Conservation (phyloP, 495 filamentous ascomycete genomes). For the Aspergillus saccharolyticus region DNA sequence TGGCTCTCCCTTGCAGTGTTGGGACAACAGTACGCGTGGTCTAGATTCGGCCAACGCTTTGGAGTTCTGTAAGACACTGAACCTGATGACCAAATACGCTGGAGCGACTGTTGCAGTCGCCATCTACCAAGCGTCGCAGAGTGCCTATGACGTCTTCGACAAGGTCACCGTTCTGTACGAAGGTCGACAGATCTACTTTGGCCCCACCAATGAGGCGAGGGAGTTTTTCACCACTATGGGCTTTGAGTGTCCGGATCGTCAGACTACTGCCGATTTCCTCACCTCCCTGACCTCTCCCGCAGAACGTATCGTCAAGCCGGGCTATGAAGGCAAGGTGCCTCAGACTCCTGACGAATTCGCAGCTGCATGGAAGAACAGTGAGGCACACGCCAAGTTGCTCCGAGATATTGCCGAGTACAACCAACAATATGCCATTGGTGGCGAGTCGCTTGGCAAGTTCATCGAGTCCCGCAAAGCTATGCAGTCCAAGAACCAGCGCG, state of each 20-base stretch:
- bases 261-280: conserved; percentile 71
- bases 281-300: conserved; percentile 67
- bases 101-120: conserved; percentile 75
- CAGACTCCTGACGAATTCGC: conserved; percentile 71
- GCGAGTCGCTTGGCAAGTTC: conserved; percentile 36
- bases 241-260: conserved; percentile 56
- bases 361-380: conserved; percentile 53
- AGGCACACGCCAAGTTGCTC: conserved; percentile 45
- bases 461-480: conserved; percentile 38
- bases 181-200: conserved; percentile 65
- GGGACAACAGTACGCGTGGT: conserved; percentile 87
- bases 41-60: conserved; percentile 81
- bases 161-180: conserved; percentile 60
- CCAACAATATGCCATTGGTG: conserved; percentile 34
- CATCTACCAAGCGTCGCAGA: conserved; percentile 81
- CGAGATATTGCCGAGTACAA: conserved; percentile 54
- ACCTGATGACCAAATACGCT: conserved; percentile 71
- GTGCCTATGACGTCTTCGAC: conserved; percentile 68
- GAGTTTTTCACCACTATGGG: conserved; percentile 64
- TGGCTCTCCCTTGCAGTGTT: conserved; percentile 68
- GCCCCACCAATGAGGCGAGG: conserved; percentile 54
- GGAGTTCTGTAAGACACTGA: conserved; percentile 66
- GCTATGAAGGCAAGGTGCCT: conserved; percentile 61
- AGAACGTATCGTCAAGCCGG: conserved; percentile 59
- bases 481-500: conserved; percentile 40